These are phyloP conservation scores for Diplodia intermedia DNA, from an alignment of 2,329 filamentous ascomycete genomes.

Conservation along the genomic window DNA sequence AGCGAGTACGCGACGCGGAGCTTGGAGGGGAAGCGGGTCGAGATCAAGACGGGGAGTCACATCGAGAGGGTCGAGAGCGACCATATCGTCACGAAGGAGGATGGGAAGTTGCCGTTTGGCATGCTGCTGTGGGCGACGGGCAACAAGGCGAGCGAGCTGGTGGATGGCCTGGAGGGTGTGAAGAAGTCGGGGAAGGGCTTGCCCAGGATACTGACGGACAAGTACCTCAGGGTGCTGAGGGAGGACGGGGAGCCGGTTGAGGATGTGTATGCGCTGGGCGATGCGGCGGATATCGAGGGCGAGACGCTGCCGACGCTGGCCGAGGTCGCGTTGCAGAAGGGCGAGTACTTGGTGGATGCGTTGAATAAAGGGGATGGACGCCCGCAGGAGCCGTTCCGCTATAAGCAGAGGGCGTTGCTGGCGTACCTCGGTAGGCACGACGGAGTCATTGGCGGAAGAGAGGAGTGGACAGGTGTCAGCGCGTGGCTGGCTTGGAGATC, in stretches of 20 bases:
- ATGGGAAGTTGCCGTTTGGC: constrained; percentile 47
- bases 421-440: constrained; percentile 54
- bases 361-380: constrained; percentile 48
- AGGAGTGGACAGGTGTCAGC: constrained; percentile 50
- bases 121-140: constrained; percentile 52
- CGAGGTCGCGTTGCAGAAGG: constrained; percentile 51
- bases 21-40: constrained; percentile 47
- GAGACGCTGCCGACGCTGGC: constrained; percentile 46
- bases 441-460: constrained; percentile 46
- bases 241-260: constrained; percentile 41
- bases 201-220: constrained; percentile 48
- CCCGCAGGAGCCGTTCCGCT: constrained; percentile 56
- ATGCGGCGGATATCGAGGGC: constrained; percentile 50
- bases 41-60: constrained; percentile 49
- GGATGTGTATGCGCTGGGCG: constrained; percentile 44
- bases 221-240: constrained; percentile 42
- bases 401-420: constrained; percentile 49
- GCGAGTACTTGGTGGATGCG: constrained; percentile 44
- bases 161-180: constrained; percentile 45
- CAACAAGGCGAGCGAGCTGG: constrained; percentile 45
- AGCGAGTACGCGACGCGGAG: constrained; percentile 52
- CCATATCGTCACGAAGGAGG: constrained; percentile 47
- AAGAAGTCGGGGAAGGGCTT: constrained; percentile 46
- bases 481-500: constrained; percentile 56
- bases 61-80: constrained; percentile 48